A percentile compares a stretch with the other conserved stretches of the same genome.
Evolutionary conservation across 2,329 filamentous ascomycete genomes (phyloP).

Genomic region (Microdochium bolleyi): DNA sequence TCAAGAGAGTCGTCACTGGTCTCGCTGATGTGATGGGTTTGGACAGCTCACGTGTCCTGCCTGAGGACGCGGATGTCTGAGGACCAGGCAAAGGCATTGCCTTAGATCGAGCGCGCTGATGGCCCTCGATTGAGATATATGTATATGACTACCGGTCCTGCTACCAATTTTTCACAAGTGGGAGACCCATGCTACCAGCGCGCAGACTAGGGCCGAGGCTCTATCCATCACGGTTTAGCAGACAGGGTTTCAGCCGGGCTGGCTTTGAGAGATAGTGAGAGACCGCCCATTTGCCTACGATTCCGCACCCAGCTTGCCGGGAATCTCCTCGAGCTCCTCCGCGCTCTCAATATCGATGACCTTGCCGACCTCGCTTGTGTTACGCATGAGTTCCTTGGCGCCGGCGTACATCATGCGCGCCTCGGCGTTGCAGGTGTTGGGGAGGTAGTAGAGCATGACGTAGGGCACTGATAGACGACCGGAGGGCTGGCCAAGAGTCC

Average conservation of each 20-base stretch:
- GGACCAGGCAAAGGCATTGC: constrained; percentile 4
- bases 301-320: constrained; percentile 48
- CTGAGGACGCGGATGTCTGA: constrained; percentile 23
- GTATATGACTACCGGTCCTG: no score
- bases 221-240: no score
- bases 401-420: constrained; percentile 91
- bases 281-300: constrained; percentile 10
- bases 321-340: constrained; percentile 79
- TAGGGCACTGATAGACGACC: constrained; percentile 87
- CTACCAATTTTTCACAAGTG: no score
- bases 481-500: constrained; percentile 48
- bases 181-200: no score
- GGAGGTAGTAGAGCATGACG: constrained; percentile 90
- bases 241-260: no score
- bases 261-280: no score
- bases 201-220: no score
- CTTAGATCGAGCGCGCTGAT: not conserved
- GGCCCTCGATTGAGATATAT: not conserved
- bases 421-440: constrained; percentile 81
- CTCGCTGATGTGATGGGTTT: constrained; percentile 60
- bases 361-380: constrained; percentile 80
- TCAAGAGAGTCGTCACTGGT: constrained; percentile 70
- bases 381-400: constrained; percentile 92
- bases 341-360: constrained; percentile 77
- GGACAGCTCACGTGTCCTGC: constrained; percentile 44